A percentile compares a stretch with the other conserved stretches of the same genome.
Evolutionary conservation across 2,329 filamentous ascomycete genomes (phyloP).

Genomic region (Neurospora sp.): DNA sequence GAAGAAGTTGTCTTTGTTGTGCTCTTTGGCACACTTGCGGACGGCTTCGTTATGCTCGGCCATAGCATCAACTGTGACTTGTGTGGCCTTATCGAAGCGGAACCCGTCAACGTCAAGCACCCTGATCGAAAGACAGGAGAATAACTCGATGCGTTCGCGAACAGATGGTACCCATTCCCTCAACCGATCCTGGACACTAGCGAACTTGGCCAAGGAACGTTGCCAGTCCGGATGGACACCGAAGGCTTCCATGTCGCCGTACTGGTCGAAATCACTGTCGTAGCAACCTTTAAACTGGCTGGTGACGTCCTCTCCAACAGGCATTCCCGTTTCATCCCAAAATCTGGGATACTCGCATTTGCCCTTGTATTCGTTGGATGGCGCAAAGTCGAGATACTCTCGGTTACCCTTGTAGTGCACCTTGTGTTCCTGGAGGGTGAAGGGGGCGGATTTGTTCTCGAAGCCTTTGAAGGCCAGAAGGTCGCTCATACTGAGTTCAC

Average conservation of each 20-base stretch:
- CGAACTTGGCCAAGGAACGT: constrained; percentile 55
- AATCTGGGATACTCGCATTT: constrained; percentile 49
- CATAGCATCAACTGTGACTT: constrained; percentile 50
- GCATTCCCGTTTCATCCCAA: constrained; percentile 46
- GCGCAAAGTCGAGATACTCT: constrained; percentile 45
- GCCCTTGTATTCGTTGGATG: constrained; percentile 39
- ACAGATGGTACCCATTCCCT: constrained; percentile 52
- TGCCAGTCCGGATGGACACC: constrained; percentile 53
- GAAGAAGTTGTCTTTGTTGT: constrained; percentile 55
- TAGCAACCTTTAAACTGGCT: constrained; percentile 42
- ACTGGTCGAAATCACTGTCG: constrained; percentile 52
- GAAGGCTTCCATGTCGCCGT: constrained; percentile 52
- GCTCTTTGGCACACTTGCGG: constrained; percentile 42
- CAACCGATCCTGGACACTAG: constrained; percentile 54
- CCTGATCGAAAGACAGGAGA: constrained; percentile 51
- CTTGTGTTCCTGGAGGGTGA: constrained; percentile 42
- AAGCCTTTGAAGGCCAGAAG: constrained; percentile 51
- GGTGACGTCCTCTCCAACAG: constrained; percentile 35
- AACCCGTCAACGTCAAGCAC: constrained; percentile 56
- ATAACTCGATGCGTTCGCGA: constrained; percentile 43
- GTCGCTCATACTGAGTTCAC: constrained; percentile 39
- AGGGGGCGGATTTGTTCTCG: constrained; percentile 46
- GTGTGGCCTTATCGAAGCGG: constrained; percentile 55
- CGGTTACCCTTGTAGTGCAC: constrained; percentile 44
- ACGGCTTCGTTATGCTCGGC: constrained; percentile 49